Percentiles rank a stretch among this genome's conserved stretches.
Conservation (phyloP, 306 rosid species). For the Vicia villosa region DNA sequence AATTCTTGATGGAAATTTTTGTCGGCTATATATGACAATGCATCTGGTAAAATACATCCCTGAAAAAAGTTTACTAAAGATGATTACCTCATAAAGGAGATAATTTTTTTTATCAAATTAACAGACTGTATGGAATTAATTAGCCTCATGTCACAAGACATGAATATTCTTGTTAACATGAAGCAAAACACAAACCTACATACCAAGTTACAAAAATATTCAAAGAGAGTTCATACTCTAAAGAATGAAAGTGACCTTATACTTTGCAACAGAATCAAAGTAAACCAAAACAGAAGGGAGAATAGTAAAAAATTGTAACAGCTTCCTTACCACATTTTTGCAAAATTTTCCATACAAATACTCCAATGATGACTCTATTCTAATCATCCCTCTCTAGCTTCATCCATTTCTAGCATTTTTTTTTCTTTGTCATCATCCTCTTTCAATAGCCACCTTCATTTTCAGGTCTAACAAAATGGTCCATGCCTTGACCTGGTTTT, state of each 20-base stretch:
- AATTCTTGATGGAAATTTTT: background rate
- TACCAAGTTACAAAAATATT: conserved; percentile 54
- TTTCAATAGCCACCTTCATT: conserved; percentile 50
- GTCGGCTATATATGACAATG: background rate
- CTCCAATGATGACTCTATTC: conserved; percentile 39
- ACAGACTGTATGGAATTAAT: conserved; percentile 18
- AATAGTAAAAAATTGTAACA: conserved; percentile 58
- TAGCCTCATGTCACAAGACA: conserved; percentile 67
- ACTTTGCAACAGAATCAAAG: conserved; percentile 77
- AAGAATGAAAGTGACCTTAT: conserved; percentile 53
- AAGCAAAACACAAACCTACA: conserved; percentile 82
- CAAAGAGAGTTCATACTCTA: conserved; percentile 38
- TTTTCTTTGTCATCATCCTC: background rate
- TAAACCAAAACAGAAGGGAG: conserved; percentile 50
- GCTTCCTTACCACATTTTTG: conserved; percentile 59
- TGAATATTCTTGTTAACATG: conserved; percentile 65
- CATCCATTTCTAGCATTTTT: conserved; percentile 32
- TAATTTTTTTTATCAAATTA: background rate
- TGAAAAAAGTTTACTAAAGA: conserved; percentile 24
- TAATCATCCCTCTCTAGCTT: conserved; percentile 41
- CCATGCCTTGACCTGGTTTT: conserved; percentile 49
- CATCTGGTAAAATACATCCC: conserved; percentile 15
- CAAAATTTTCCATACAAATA: conserved; percentile 56
- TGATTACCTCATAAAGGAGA: conserved; percentile 11
- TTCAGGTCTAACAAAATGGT: conserved; percentile 35